Conservation (phyloP, 768 basidiomycete species). For the Lentinus tigrinus region DNA sequence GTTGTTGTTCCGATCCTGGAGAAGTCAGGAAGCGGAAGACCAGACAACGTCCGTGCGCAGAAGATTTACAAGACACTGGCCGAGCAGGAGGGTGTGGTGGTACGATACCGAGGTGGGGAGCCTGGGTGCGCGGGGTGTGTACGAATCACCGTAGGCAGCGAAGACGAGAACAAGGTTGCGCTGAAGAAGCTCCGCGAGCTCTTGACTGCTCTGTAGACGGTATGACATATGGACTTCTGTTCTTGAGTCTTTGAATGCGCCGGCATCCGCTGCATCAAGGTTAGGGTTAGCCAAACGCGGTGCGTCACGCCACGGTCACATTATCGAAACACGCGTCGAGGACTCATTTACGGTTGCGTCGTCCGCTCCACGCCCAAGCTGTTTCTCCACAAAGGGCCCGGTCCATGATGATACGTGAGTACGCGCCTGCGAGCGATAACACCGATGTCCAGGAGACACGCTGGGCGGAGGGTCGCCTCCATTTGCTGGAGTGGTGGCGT, state of each 20-base stretch:
- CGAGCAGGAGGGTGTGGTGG: constrained; percentile 83
- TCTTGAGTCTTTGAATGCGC: no score
- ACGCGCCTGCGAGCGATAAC: no score
- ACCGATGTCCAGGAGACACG: no score
- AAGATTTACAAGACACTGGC: constrained; percentile 80
- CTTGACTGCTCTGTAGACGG: constrained; percentile 27
- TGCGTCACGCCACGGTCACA: background rate
- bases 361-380: no score
- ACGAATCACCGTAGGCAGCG: constrained; percentile 86
- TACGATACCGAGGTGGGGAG: constrained; percentile 86
- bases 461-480: no score
- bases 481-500: constrained; percentile 13
- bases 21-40: constrained; percentile 35
- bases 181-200: constrained; percentile 54
- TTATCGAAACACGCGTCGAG: background rate
- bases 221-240: background rate
- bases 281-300: background rate
- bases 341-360: no score
- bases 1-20: constrained; percentile 75
- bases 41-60: constrained; percentile 61
- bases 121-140: constrained; percentile 84
- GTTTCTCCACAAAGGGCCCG: no score
- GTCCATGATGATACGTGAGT: no score
- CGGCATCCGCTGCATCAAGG: no score
- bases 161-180: constrained; percentile 68